Base-by-base conservation (phyloP, 2,329 filamentous ascomycete genomes). In the Calonectria pauciramosa region DNA sequence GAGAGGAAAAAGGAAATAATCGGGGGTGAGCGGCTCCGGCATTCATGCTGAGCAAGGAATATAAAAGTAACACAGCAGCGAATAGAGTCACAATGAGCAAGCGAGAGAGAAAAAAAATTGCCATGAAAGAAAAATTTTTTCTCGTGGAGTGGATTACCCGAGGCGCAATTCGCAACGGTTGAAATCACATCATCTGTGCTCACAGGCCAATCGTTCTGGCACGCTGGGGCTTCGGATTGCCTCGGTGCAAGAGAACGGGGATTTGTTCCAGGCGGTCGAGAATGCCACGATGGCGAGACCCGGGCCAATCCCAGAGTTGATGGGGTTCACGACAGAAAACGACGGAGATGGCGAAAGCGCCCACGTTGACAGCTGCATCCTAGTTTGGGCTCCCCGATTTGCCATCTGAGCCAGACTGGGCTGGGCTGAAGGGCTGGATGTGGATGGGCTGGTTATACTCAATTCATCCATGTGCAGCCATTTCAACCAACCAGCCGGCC, bases 131-230 rank as follows among this genome's bases (percentile, higher is more conserved):
- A 30, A 68, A 44, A 60, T 28, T 52, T 49, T 26, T 20, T 47
- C 32, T 32, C 26, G 26, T 7, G 28, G n/a, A 56, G 49, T 69
- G 28, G 65, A n/a, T 54, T 44, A 49, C 28, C 38, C 38, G 41
- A 59, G 63, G 47, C 18, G 28, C 23, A 49, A 38, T 41, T 51
- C 59, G n/a, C 54, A 66, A 73, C 28, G 49, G 71, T 68, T 60
- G n/a, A 70, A 64, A 75, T 79, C 76, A 71, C 78, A 78, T 80
- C 74, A 79, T 80, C 73, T 72, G 75, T 75, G 72, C 73, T 75
- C 78, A 81, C 77, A 74, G 78, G 77, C 79, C 79, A 81, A 78
- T 81, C 78, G 80, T 81, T 81, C 77, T 74, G 70, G 64, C 78
- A 81, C 79, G 80, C 73, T 76, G 38, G 65, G 36, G 63, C 52